These are phyloP conservation scores for Colletotrichum sansevieriae DNA, from an alignment of 2,329 filamentous ascomycete species.

Conservation along the genomic window DNA sequence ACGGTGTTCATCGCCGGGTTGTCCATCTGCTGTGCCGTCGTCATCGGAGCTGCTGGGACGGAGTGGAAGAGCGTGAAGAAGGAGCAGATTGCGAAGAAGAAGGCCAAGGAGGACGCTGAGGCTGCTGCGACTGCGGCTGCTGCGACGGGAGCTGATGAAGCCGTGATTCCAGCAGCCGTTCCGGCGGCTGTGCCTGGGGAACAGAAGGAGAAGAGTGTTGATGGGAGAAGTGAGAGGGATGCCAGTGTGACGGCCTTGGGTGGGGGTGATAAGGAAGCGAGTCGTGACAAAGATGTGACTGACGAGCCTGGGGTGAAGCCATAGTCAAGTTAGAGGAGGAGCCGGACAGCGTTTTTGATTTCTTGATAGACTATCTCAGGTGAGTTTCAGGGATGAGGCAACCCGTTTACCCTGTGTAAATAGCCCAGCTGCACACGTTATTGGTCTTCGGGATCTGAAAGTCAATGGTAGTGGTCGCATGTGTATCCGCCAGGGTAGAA, in stretches of 20 bases:
- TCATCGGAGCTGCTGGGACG: conserved; percentile 67
- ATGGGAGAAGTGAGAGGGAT: background rate
- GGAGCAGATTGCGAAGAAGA: conserved; percentile 38
- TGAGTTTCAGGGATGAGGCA: no score
- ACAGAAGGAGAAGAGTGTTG: background rate
- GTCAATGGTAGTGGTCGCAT: no score
- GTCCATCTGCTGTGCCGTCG: conserved; percentile 64
- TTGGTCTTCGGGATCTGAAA: no score
- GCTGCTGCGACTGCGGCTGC: conserved; percentile 12
- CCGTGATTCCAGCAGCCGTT: background rate
- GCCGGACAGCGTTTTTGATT: no score
- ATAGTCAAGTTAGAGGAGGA: no score
- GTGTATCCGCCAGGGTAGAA: no score
- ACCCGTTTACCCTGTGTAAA: no score
- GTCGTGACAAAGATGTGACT: background rate
- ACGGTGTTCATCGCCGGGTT: conserved; percentile 72
- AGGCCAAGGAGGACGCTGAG: conserved; percentile 24
- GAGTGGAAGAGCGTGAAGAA: conserved; percentile 69
- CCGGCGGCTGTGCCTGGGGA: background rate
- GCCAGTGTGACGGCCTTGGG: background rate
- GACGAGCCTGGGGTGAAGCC: background rate
- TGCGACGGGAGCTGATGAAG: background rate
- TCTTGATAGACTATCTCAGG: no score
- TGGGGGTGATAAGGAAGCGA: no score
- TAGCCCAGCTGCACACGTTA: no score